Conservation (phyloP, 169 alveolate species). For the Plasmodium knowlesi region DNA sequence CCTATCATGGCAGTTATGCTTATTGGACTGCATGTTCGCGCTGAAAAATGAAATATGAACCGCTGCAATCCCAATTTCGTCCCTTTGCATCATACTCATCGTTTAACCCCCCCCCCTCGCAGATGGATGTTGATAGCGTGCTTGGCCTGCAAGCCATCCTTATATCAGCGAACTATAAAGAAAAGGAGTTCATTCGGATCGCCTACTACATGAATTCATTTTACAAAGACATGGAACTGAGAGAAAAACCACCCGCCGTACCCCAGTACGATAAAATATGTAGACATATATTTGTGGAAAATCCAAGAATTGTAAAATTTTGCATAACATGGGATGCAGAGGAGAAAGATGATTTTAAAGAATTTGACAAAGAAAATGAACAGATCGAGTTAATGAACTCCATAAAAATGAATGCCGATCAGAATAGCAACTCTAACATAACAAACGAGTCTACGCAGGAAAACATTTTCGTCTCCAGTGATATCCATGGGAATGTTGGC, state of each 20-base stretch:
- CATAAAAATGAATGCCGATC: slow-evolving; percentile 53
- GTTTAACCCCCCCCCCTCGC: not conserved
- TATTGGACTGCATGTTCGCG: not conserved
- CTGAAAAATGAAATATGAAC: not conserved
- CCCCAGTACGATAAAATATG: slow-evolving; percentile 93
- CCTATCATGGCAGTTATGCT: not conserved
- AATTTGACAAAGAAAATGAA: slow-evolving; percentile 76
- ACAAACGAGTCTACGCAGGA: slow-evolving; percentile 48
- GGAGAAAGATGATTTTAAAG: slow-evolving; percentile 77
- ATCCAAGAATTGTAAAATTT: slow-evolving; percentile 98
- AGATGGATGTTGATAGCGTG: slow-evolving; percentile 87
- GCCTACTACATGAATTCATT: slow-evolving; percentile 97
- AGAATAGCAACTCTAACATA: slow-evolving; percentile 22
- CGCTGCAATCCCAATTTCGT: not conserved
- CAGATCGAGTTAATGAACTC: slow-evolving; percentile 63
- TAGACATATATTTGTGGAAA: slow-evolving; percentile 93
- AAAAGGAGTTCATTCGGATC: slow-evolving; percentile 96
- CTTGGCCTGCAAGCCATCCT: slow-evolving; percentile 98
- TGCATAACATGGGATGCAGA: slow-evolving; percentile 95
- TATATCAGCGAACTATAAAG: slow-evolving; percentile 94
- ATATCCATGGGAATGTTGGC: not conserved
- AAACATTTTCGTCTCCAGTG: not conserved
- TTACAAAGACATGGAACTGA: slow-evolving; percentile 93
- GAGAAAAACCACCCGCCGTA: slow-evolving; percentile 95
- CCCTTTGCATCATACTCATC: not conserved